Evolutionary conservation across 306 rosid species (phyloP), one percentile per base, ranked within the genome.

Genomic region (Lablab purpureus): DNA sequence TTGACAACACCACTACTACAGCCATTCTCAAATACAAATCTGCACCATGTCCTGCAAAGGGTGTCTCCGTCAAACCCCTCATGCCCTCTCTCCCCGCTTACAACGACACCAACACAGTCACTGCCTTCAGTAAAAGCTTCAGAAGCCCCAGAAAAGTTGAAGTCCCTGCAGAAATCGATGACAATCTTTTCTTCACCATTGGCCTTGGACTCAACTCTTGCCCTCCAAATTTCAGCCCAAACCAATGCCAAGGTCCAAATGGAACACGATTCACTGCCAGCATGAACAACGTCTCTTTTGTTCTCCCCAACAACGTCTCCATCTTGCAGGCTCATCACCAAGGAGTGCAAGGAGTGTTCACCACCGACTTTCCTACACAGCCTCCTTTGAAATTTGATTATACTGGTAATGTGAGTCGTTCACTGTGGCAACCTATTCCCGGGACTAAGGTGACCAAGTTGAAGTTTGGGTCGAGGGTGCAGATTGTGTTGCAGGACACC

Each of bases 1-100:
- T 95, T 19, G 97, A 84, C 79, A 95, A 91, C 88, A 91, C 99
- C 46, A 95, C 99, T 73, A 95, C 97, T 71, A 92, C 98, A 0
- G 91, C 97, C 73, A 93, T 95, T 67, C 98, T 95, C 12, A 65
- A 87, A 10, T 95, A 95, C 88, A 85, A 78, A 23, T 88, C 96
- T 2, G 84, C 94, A 13, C 90, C 97, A 4, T 92, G 97, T 65
- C 77, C 88, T 47, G 76, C 87, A 7, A 87, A 85, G 4, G 83
- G 89, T n/a, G 15, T 76, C 2, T 8, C 88, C 41, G 25, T 18
- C 22, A 88, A 78, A 55, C 96, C 98, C 0, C 4, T 81, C 0
- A 88, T 87, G 92, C 94, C 98, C 0, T 13, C 46, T 18, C 90
- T 95, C 6, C 99, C 99, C 0, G 87, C 86, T 40, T 95, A 76